A percentile compares a stretch with the other conserved stretches of the same genome.
These are phyloP conservation scores for Penicillium sp. DNA, from an alignment of 2,329 filamentous ascomycete species.

Conservation along the genomic window DNA sequence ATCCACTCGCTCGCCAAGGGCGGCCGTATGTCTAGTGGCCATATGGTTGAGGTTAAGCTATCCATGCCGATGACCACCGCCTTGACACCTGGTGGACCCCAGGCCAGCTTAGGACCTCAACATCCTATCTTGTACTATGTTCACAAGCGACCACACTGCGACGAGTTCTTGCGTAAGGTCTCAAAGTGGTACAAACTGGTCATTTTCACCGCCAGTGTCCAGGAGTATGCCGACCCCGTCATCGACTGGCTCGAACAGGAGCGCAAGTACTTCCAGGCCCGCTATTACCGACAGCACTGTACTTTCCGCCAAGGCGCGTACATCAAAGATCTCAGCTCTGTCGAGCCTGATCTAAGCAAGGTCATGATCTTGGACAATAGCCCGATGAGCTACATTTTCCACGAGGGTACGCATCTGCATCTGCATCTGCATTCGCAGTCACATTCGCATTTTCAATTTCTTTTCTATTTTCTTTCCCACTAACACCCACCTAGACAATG, in stretches of 20 bases:
- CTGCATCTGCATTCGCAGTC: not conserved
- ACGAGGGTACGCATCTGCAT: conserved; percentile 72
- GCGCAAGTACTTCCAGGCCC: conserved; percentile 89
- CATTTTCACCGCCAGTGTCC: conserved; percentile 94
- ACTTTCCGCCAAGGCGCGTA: conserved; percentile 94
- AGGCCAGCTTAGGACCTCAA: conserved; percentile 74
- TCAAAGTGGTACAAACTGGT: conserved; percentile 99
- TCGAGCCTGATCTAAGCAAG: conserved; percentile 95
- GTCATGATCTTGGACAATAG: conserved; percentile 99
- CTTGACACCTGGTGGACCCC: conserved; percentile 56
- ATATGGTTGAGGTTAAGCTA: conserved; percentile 97
- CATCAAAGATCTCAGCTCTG: conserved; percentile 95
- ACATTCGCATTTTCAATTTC: conserved; percentile 10
- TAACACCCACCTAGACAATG: conserved; percentile 72
- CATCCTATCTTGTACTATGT: conserved; percentile 99
- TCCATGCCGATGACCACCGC: conserved; percentile 45
- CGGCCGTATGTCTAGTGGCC: conserved; percentile 90
- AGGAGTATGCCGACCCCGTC: conserved; percentile 97
- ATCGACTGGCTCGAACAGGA: conserved; percentile 99
- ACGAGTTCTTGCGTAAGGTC: conserved; percentile 92
- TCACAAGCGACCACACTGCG: conserved; percentile 94
- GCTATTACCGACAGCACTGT: conserved; percentile 97
- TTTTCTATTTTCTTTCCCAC: conserved; percentile 7
- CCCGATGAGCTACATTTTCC: conserved; percentile 96
- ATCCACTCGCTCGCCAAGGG: conserved; percentile 99